Conservation (phyloP, 2,329 filamentous ascomycete genomes). For the Pseudogymnoascus sp. region DNA sequence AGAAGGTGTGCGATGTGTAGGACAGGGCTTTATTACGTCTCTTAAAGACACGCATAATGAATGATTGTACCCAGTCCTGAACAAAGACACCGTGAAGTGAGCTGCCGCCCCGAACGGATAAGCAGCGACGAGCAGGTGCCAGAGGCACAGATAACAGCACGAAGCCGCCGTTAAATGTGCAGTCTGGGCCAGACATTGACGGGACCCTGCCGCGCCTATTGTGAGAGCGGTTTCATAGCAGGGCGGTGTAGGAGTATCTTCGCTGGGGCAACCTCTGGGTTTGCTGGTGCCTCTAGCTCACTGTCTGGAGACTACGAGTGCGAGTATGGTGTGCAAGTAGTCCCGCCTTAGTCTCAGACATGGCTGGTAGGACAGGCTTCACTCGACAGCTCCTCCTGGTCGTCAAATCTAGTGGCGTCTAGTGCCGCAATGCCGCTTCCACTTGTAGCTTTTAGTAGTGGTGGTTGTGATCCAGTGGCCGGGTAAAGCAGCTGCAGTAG, state of each 20-base stretch:
- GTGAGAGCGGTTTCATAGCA: neutral
- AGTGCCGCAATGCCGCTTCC: neutral
- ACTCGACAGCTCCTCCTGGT: neutral
- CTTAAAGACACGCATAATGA: neutral
- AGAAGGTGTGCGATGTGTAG: neutral
- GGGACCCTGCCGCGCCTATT: constrained; percentile 9
- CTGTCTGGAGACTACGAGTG: neutral
- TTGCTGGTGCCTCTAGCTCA: neutral
- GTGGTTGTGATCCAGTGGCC: neutral
- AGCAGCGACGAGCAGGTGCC: neutral
- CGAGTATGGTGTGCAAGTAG: neutral
- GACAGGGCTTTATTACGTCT: neutral
- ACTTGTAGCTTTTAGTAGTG: neutral
- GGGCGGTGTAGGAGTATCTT: neutral
- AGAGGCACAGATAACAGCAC: neutral
- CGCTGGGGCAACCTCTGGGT: neutral
- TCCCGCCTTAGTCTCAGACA: neutral
- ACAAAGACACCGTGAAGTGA: neutral
- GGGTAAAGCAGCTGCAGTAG: neutral
- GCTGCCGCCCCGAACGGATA: neutral
- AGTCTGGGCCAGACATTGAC: neutral
- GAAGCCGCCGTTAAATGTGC: neutral
- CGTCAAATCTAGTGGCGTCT: neutral
- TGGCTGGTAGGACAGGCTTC: neutral
- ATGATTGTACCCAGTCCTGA: neutral